Base-by-base conservation (phyloP, 495 filamentous ascomycete genomes). In the Hyaloscypha variabilis region DNA sequence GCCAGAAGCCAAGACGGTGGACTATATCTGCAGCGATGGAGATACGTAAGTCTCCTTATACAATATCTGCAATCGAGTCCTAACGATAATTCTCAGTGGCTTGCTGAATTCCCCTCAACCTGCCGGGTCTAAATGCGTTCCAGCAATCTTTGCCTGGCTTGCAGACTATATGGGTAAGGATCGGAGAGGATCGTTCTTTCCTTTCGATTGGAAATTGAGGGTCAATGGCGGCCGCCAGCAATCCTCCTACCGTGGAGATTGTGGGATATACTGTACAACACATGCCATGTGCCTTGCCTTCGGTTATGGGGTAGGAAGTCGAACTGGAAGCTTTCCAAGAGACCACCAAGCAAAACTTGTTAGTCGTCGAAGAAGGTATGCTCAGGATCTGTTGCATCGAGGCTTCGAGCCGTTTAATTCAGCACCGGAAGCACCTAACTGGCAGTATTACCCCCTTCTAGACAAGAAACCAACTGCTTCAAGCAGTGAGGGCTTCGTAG, bases 391-490 rank as follows among this genome's bases (percentile, higher is more conserved):
- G n/a, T 24, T 65, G 19, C 11, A 30, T 10, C 36, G 39, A 21
- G 63, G 63, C 1, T 60, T 59, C n/a, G 24, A 13, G 2, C 26
- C 42, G 5, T 59, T 53, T 19, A 49, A 60, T 24, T 24, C 54
- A 21, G 39, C 19, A 6, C 39, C 39, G 10, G 25, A 26, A 1
- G 46, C 36, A n/a, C 19, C 42, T 6, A 59, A 65, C 51, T 55
- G 46, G 13, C 63, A 65, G n/a, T 65, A 65, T 46, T 65, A 65
- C 25, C 63, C 56, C 1, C 39, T 65, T 3, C 42, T 65, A 2
- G 63, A 59, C n/a, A 50, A 24, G 8, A 30, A 36, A 23, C 63
- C 63, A 11, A 25, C 54, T 1, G 42, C n/a, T 8, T 17, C 52
- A n/a, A 58, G 31, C 24, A 6, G 19, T 29, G 63, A 59, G 13